Evolutionary conservation across 2,329 filamentous ascomycete species (phyloP).

Genomic region (Apiospora arundinis): DNA sequence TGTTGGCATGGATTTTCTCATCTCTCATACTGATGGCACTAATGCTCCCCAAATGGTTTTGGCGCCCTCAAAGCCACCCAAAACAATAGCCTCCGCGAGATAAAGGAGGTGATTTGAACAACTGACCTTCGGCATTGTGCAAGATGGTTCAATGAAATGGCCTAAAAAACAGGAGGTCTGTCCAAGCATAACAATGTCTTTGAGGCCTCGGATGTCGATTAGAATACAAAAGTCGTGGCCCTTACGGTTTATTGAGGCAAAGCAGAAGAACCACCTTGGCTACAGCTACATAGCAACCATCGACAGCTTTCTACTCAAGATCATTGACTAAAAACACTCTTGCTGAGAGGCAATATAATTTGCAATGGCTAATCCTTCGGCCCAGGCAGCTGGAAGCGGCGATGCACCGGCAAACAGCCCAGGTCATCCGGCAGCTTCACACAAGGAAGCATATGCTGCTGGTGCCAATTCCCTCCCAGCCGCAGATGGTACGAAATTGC

Average conservation of each 20-base stretch:
- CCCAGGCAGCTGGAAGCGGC: neutral
- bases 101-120: neutral
- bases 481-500: neutral
- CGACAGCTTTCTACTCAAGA: neutral
- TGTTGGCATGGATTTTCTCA: neutral
- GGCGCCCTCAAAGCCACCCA: neutral
- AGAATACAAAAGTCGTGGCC: neutral
- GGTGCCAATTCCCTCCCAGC: rapidly evolving
- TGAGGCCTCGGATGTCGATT: neutral
- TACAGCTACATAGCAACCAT: neutral
- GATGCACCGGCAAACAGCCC: neutral
- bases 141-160: neutral
- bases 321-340: neutral
- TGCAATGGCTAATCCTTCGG: neutral
- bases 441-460: neutral
- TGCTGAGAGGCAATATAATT: neutral
- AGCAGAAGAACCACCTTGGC: neutral
- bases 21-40: neutral
- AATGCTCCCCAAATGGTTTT: neutral
- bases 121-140: neutral
- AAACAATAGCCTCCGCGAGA: neutral
- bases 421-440: neutral
- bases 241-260: neutral
- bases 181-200: neutral
- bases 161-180: neutral